Evolutionary conservation across 2,329 filamentous ascomycete species (phyloP).

Genomic region (Tolypocladium amazonense): DNA sequence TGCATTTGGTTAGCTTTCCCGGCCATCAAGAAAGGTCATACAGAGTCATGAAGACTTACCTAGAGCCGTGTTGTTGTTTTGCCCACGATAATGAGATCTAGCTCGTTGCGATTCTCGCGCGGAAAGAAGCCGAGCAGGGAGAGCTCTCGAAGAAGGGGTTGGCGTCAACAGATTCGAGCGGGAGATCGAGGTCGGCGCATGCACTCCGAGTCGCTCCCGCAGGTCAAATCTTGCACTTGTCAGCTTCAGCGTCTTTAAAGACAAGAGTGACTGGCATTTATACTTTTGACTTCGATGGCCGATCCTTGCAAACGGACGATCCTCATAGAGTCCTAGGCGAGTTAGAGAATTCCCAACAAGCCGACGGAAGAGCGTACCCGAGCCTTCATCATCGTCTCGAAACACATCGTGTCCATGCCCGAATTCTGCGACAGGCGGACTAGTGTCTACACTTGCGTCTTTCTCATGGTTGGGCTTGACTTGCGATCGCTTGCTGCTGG

Average conservation of each 20-base stretch:
- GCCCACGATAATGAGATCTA: slow-evolving; percentile 8
- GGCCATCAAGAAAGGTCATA: too few relatives aligned
- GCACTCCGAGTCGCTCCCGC: slow-evolving; percentile 21
- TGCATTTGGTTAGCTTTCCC: slow-evolving; percentile 4
- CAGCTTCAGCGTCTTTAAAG: neutral
- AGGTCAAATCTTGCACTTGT: slow-evolving; percentile 17
- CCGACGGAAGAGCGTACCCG: slow-evolving; percentile 10
- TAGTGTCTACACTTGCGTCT: slow-evolving; percentile 6
- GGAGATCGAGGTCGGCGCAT: slow-evolving; percentile 24
- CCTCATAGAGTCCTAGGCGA: slow-evolving; percentile 12
- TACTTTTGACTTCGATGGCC: slow-evolving; percentile 16
- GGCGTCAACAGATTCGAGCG: slow-evolving; percentile 28
- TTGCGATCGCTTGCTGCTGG: slow-evolving; percentile 8
- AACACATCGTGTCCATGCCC: slow-evolving; percentile 18
- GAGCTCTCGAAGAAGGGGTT: slow-evolving; percentile 18
- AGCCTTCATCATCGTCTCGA: slow-evolving; percentile 14
- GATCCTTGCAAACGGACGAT: slow-evolving; percentile 10
- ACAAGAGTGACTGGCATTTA: neutral
- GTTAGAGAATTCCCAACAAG: slow-evolving; percentile 7
- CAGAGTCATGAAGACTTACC: slow-evolving; percentile 2
- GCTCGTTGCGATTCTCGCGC: slow-evolving; percentile 11
- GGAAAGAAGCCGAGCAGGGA: slow-evolving; percentile 13
- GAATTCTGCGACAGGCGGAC: slow-evolving; percentile 9
- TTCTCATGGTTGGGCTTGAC: slow-evolving; percentile 7
- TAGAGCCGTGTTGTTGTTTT: slow-evolving; percentile 4